Evolutionary conservation across 495 filamentous ascomycete species (phyloP), one percentile per base, ranked within the genome.

Genomic region (Penicillium arizonense): DNA sequence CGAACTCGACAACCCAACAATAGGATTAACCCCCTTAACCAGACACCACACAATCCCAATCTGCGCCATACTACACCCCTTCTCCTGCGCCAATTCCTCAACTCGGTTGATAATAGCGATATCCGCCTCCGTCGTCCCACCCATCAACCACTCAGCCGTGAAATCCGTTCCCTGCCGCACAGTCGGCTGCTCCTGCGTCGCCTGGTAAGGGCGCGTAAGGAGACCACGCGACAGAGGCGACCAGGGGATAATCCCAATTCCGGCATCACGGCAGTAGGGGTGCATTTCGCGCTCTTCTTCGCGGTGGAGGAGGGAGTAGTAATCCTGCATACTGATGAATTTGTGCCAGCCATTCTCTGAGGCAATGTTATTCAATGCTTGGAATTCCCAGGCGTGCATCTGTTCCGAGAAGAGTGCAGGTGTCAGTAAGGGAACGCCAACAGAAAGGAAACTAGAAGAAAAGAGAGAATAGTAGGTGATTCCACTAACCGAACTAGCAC

Each of bases 191-290:
- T 30, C 28, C 28, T 30, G 28, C 28, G 8, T 57, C 61, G 10
- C 71, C 38, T 55, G 38, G 61, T 70, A 79, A 1, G 81, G 80
- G 9, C 82, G 72, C 0, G 80, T 55, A 7, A 86, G 76, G 5
- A 77, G 67, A 14, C 83, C 82, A 1, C 80, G 78, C 0, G 84
- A 85, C 42, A 86, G 71, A 0, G 83, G 83, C 4, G 80, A 82
- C 78, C 79, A 83, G 5, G 87, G 86, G 47, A 90, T 84, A 5
- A 88, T 57, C 0, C 85, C 87, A 9, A 93, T 83, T 3, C 88
- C 88, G 0, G 85, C 83, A 44, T 83, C 82, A 13, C 81, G 74
- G 60, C 89, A 93, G 76, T 87, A 83, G 9, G 79, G 80, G 57
- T 81, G 77, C 81, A 83, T 83, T 51, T 83, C 79, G 38, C 78